Base-by-base conservation (phyloP, 164 flowering plant species). In the Magnolia changhungtana region DNA sequence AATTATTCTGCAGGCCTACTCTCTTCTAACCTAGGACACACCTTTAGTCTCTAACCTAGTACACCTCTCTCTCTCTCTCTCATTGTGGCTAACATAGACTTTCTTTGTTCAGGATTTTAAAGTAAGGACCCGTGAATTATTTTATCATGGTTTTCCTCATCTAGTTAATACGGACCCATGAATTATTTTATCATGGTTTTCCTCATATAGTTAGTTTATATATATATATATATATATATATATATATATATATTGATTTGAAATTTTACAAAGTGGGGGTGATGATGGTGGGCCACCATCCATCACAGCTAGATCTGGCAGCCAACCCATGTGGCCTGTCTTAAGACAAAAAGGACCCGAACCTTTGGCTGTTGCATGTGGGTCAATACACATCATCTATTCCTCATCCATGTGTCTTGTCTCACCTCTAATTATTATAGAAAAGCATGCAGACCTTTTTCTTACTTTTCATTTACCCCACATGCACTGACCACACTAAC, bases 311-410 rank as follows among this genome's bases (percentile, higher is more conserved):
- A 23, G 63, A 61, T 66, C 19, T 66, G 49, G 70, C 71, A 65
- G 76, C 76, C 71, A 64, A 20, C 63, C 70, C 76, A 74, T 74
- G 76, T 74, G 76, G 69, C 69, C 64, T 67, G 72, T 67, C 72
- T 19, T 63, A n/a, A 74, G 24, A 16, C 50, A 59, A 7, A 29
- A 16, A 58, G 49, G 49, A 23, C 67, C 27, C 64, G 27, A 55
- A 31, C 69, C 73, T 75, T 70, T 78, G 70, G 61, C 81, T 79
- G 65, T 52, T 37, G 74, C 86, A 84, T 84, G 84, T 81, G 86
- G 74, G 61, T 67, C 81, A 65, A 61, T 37, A 18, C 4, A 66
- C 7, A 61, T 71, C 63, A 24, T 63, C 74, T 21, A 23, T 45
- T 50, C 24, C 58, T 50, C 58, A 49, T 70, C 24, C 64, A 69